These are phyloP conservation scores for Penicillium brasilianum DNA, from an alignment of 2,329 filamentous ascomycete species.

Conservation along the genomic window DNA sequence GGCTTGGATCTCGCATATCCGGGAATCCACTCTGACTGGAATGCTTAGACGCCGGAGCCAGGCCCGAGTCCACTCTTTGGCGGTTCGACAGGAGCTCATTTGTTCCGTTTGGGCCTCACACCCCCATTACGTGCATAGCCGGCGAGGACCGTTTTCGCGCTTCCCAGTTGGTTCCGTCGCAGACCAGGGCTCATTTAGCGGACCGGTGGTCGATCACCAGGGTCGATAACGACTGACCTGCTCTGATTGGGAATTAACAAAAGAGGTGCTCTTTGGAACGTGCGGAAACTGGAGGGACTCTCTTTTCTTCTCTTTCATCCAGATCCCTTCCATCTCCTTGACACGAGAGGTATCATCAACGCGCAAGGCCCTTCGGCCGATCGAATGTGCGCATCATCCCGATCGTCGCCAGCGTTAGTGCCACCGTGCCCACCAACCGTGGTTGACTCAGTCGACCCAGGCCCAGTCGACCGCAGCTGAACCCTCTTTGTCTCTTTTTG, in stretches of 20 bases:
- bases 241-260: not conserved
- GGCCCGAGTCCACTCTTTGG: slow-evolving; percentile 31
- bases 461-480: slow-evolving; percentile 27
- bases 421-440: slow-evolving; percentile 37
- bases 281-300: slow-evolving; percentile 20
- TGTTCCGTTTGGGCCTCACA: slow-evolving; percentile 20
- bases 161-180: slow-evolving; percentile 10
- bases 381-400: slow-evolving; percentile 43
- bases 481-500: slow-evolving; percentile 24
- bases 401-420: slow-evolving; percentile 35
- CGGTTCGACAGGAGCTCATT: slow-evolving; percentile 21
- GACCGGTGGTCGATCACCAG: slow-evolving; percentile 19
- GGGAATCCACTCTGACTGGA: slow-evolving; percentile 36
- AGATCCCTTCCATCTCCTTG: not conserved
- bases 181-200: slow-evolving; percentile 17
- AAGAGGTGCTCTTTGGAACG: not conserved
- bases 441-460: slow-evolving; percentile 29
- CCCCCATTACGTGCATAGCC: slow-evolving; percentile 45
- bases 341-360: not conserved
- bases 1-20: slow-evolving; percentile 33
- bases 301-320: too few species aligned
- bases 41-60: slow-evolving; percentile 38
- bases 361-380: slow-evolving; percentile 9
- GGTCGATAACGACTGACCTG: not conserved
- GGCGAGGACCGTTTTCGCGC: slow-evolving; percentile 29